Base-by-base conservation (phyloP, 768 basidiomycete genomes). In the Podaxis sp. region DNA sequence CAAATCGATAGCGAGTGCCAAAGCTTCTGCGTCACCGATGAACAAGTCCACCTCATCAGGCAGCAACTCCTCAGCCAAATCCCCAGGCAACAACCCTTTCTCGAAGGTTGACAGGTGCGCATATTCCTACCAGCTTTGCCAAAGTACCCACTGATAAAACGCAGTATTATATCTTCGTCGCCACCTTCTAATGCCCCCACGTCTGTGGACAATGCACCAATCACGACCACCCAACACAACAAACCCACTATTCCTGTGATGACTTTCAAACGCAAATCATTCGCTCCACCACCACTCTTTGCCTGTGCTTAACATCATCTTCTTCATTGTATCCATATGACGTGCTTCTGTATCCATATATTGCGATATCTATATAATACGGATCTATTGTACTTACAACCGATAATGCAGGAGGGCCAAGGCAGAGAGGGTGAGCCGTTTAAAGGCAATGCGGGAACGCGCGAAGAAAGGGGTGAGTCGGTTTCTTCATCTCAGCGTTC, bases 381-480 rank as follows among this genome's bases (percentile, higher is more conserved):
- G 57, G 62, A 46, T 19, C 29, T 65, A 69, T 64, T 68, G 63
- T 63, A 67, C 69, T 54, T 58, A 69, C 51, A 63, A 64, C 60
- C 40, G 17, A 65, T 65, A 25, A 17, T 43, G 33, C 70, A 91
- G 90, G 66, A 89, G 90, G 22, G 89, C 90, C 46, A 87, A 79
- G 75, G 87, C 86, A 12, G 92, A 94, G 74, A 80, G 83, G 69
- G 87, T 87, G 69, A 92, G 90, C 67, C 79, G 80, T 69, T 72
- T 84, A 64, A 86, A 82, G 72, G 90, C 87, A 2, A 85, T 93
- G 85, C 77, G 83, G 70, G 87, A 82, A 62, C 83, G 91, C 43
- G 89, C 86, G 4, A 82, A 81, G 81, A 93, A 89, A 75, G 91
- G 91, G 66, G 85, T 91, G 74, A 68, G 86, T 79, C 4, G 46